Base-by-base conservation (phyloP, 2,329 filamentous ascomycete species). In the Fusarium virguliforme region DNA sequence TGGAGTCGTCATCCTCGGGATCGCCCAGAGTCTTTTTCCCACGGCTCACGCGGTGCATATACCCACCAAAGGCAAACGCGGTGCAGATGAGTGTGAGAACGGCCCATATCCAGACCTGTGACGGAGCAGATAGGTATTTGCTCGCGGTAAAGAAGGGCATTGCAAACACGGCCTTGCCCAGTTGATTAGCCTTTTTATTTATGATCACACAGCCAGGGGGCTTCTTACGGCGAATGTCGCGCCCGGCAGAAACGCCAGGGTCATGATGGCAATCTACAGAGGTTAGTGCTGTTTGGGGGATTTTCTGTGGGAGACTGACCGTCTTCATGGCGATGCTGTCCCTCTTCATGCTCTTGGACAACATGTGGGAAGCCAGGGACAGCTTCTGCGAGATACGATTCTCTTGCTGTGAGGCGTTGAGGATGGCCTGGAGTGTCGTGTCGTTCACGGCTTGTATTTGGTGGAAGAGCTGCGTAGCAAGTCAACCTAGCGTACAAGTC, bases 301-400 rank as follows among this genome's bases (percentile, higher is more conserved):
- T 18, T 2, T 30, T n/a, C 0, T n/a, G 41, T n/a, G 43, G 4
- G 15, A 13, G 12, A n/a, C 51, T 12, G 22, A 37, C 51, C 4
- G 51, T 55, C 24, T 55, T 55, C 51, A 55, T 55, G 1, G 51
- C 51, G 12, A 55, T 55, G 9, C 51, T 55, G 6, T 55, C 51
- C n/a, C 34, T 55, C 32, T 55, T 55, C 51, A 55, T 55, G 12
- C 51, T 55, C 22, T 13, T 55, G 0, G 22, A 37, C 15, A 55
- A 9, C 32, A 37, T 26, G 13, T 55, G 51, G 24, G 51, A 55
- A 7, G 32, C 32, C 15, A 37, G 6, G 1, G 51, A 37, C 9
- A 55, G 3, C 8, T 6, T 22, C n/a, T 37, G 51, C 15, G 51
- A 55, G 0, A 55, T 37, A 2, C 51, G 5, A 0, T 1, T 55